These are phyloP conservation scores for Termitomyces eurrhizus DNA, from an alignment of 768 basidiomycete species.

Conservation along the genomic window DNA sequence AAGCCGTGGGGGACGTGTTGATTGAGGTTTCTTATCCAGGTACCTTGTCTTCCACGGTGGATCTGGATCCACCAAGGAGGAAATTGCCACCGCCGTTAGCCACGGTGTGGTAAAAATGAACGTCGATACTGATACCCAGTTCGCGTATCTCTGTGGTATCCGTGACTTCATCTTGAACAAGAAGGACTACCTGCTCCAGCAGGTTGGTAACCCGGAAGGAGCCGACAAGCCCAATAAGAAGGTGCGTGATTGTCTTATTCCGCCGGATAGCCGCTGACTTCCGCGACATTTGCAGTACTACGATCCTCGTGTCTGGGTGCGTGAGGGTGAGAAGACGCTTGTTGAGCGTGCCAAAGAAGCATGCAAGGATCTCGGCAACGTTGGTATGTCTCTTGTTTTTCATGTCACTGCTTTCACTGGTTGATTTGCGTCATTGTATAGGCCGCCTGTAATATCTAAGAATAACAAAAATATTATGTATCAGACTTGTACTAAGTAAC, in stretches of 20 bases:
- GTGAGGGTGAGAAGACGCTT: conserved; percentile 97
- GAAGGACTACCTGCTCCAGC: conserved; percentile 82
- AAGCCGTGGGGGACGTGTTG: background rate
- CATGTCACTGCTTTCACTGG: background rate
- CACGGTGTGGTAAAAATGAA: conserved; percentile 99
- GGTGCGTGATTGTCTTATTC: conserved; percentile 32
- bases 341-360: conserved; percentile 85
- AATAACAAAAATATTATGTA: background rate
- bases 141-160: conserved; percentile 86
- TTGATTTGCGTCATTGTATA: background rate
- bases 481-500: background rate
- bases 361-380: conserved; percentile 82
- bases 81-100: conserved; percentile 87
- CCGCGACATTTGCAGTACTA: conserved; percentile 52
- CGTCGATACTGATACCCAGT: conserved; percentile 94
- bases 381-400: conserved; percentile 21
- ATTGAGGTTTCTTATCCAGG: conserved; percentile 32
- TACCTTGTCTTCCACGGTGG: conserved; percentile 99
- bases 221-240: conserved; percentile 99
- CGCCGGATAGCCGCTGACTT: background rate
- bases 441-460: background rate
- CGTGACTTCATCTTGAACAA: conserved; percentile 84
- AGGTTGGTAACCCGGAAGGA: conserved; percentile 98
- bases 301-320: conserved; percentile 97
- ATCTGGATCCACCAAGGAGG: conserved; percentile 94